Percentiles rank a stretch among this genome's conserved stretches.
Evolutionary conservation across 441 rosid genomes (phyloP).

Genomic region (Lagerstroemia fauriei): DNA sequence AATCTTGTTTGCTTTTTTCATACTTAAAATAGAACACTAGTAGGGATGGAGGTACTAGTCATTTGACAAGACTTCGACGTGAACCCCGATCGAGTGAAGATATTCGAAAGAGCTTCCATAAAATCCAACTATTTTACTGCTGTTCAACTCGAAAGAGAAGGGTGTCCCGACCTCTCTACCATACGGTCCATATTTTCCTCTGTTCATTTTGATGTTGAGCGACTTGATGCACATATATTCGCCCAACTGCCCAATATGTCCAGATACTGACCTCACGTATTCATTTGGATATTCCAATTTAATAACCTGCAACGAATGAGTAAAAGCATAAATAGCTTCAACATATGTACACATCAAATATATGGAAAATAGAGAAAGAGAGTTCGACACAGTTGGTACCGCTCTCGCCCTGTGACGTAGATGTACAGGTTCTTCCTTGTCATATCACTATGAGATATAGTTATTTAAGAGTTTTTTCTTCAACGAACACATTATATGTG

Average conservation of each 20-base stretch:
- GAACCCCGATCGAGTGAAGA: conserved; percentile 4
- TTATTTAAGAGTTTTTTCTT: too few species aligned
- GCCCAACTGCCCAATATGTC: neutral
- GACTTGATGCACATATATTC: neutral
- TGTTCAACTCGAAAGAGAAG: neutral
- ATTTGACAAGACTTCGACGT: neutral
- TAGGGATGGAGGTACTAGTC: neutral
- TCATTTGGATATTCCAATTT: neutral
- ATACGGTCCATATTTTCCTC: neutral
- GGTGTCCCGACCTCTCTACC: neutral
- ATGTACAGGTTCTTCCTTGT: too few species aligned
- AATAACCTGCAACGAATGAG: neutral
- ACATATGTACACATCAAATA: neutral
- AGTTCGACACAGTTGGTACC: too few species aligned
- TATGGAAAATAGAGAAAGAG: too few species aligned
- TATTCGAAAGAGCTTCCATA: neutral
- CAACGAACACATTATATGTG: too few species aligned
- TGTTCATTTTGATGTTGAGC: neutral
- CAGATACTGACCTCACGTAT: neutral
- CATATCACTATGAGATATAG: too few species aligned
- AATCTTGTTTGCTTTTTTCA: too few species aligned
- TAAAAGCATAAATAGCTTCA: neutral
- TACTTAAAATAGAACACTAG: too few species aligned
- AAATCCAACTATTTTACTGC: neutral
- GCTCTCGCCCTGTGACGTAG: too few species aligned